These are phyloP conservation scores for Gillenia trifoliata DNA, from an alignment of 306 rosid genomes.

Conservation along the genomic window DNA sequence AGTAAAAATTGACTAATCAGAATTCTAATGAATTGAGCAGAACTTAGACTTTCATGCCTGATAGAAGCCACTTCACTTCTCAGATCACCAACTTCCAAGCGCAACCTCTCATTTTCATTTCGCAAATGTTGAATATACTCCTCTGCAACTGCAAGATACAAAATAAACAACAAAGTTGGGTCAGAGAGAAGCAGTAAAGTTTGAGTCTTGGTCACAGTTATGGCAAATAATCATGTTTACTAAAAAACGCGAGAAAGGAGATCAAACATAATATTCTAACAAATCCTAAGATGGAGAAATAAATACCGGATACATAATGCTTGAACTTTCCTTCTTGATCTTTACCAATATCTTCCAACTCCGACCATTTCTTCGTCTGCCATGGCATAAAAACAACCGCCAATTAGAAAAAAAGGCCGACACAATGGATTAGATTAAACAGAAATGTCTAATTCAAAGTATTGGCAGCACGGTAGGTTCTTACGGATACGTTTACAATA, in stretches of 20 bases:
- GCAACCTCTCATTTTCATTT: conserved; percentile 55
- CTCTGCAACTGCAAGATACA: conserved; percentile 61
- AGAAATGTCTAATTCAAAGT: neutral
- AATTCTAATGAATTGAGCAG: neutral
- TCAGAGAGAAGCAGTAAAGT: conserved; percentile 7
- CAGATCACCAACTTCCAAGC: conserved; percentile 50
- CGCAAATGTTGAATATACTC: conserved; percentile 62
- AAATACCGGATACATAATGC: conserved; percentile 58
- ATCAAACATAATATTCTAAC: neutral
- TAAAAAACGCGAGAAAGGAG: neutral
- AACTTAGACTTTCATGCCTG: conserved; percentile 44
- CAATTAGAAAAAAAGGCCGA: neutral
- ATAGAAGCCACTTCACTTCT: conserved; percentile 54
- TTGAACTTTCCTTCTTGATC: conserved; percentile 73
- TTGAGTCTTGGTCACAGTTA: neutral
- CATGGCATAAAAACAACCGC: conserved; percentile 1
- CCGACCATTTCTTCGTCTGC: conserved; percentile 56
- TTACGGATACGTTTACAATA: neutral
- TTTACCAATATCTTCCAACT: conserved; percentile 45
- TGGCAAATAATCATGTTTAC: neutral
- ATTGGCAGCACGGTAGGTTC: neutral
- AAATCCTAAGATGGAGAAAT: neutral
- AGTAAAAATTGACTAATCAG: neutral
- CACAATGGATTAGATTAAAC: neutral
- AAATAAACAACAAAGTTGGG: neutral